phyloP scores from a whole-genome alignment of 2,329 filamentous ascomycete species.

The Fusarium albidum region DNA sequence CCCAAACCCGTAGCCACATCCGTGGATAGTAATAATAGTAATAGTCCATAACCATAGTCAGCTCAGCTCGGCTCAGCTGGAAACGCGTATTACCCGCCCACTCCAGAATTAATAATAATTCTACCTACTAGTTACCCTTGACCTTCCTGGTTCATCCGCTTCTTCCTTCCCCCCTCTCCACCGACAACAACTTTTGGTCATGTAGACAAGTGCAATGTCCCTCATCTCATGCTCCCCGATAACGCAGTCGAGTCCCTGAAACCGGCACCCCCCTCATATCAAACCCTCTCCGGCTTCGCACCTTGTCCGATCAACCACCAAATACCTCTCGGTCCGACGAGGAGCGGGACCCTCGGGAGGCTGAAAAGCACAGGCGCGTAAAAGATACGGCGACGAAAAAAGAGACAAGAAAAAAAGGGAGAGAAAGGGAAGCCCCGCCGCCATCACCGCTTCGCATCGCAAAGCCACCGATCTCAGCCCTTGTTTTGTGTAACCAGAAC shows the following conservation, averaged over 20 bases:
- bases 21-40: too few relatives aligned
- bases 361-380: conserved; percentile 20
- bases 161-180: background rate
- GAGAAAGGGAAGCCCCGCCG: conserved; percentile 12
- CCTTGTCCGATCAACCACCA: conserved; percentile 14
- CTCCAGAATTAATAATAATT: conserved; percentile 1
- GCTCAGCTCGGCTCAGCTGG: conserved; percentile 1
- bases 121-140: background rate
- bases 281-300: conserved; percentile 1
- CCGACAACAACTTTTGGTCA: too few relatives aligned
- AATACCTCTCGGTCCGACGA: conserved; percentile 30
- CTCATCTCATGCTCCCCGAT: conserved; percentile 11
- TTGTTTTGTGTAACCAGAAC: conserved; percentile 13
- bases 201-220: conserved; percentile 10
- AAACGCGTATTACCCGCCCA: conserved; percentile 1
- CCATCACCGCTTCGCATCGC: conserved; percentile 14
- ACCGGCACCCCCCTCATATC: conserved; percentile 14
- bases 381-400: background rate
- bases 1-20: background rate
- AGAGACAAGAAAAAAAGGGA: conserved; percentile 1
- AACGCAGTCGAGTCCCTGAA: conserved; percentile 16
- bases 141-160: background rate
- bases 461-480: conserved; percentile 8
- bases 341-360: conserved; percentile 20
- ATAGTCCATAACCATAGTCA: too few relatives aligned